phyloP scores from a whole-genome alignment of 768 basidiomycete genomes.

The Daedalea quercina region DNA sequence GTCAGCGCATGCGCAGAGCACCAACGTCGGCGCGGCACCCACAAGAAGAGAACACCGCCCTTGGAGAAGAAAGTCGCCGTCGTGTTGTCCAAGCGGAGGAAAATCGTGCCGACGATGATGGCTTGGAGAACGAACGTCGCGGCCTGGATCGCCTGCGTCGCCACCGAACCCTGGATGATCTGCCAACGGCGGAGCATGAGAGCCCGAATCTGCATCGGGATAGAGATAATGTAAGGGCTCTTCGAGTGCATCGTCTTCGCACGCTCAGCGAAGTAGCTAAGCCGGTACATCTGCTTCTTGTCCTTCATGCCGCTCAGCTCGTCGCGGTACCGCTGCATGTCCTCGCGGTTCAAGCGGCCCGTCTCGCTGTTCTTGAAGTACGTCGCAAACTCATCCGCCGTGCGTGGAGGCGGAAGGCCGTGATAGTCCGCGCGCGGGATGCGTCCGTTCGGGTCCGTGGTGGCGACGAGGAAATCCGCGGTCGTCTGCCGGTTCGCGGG shows the following conservation, averaged over 20 bases:
- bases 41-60: constrained; percentile 76
- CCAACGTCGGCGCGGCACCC: constrained; percentile 11
- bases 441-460: constrained; percentile 57
- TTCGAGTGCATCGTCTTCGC: constrained; percentile 35
- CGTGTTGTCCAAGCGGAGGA: constrained; percentile 44
- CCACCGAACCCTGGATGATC: constrained; percentile 26
- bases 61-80: constrained; percentile 69
- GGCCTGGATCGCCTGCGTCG: constrained; percentile 22
- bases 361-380: constrained; percentile 28
- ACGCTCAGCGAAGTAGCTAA: constrained; percentile 45
- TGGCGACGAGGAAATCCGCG: constrained; percentile 52
- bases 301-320: constrained; percentile 40
- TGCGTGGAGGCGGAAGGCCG: constrained; percentile 34
- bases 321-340: constrained; percentile 38
- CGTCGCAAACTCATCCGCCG: constrained; percentile 48
- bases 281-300: constrained; percentile 34
- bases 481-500: constrained; percentile 52
- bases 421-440: constrained; percentile 37
- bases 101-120: constrained; percentile 57
- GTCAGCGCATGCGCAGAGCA: not conserved
- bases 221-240: constrained; percentile 30
- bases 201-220: constrained; percentile 30
- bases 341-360: constrained; percentile 35
- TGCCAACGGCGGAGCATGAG: constrained; percentile 30
- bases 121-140: constrained; percentile 45